These are phyloP conservation scores for Wickerhamomyces ciferrii DNA, from an alignment of 805 yeast species.

Conservation along the genomic window DNA sequence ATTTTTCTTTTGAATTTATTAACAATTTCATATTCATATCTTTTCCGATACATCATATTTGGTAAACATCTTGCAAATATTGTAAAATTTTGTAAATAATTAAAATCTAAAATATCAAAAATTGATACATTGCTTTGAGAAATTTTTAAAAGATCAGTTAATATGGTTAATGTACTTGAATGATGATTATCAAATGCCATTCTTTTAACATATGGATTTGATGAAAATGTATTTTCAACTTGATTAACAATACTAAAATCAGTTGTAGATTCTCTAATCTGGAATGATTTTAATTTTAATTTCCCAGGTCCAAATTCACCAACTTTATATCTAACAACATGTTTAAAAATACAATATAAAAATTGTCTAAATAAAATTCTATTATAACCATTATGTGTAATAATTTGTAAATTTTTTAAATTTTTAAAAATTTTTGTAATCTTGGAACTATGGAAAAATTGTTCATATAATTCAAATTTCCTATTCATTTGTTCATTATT, in stretches of 20 bases:
- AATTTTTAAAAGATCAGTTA: neutral
- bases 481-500: neutral
- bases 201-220: neutral
- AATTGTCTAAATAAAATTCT: slow-evolving; percentile 7
- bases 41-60: neutral
- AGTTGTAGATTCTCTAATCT: neutral
- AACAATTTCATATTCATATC: neutral
- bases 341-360: slow-evolving; percentile 1
- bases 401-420: neutral
- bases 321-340: neutral
- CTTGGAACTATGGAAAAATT: slow-evolving; percentile 3
- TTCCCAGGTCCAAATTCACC: neutral
- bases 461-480: neutral
- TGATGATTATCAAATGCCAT: neutral
- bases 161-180: neutral
- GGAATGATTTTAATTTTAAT: neutral
- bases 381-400: slow-evolving; percentile 6
- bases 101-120: slow-evolving; percentile 2
- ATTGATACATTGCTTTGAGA: neutral
- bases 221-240: neutral
- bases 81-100: neutral
- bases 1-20: neutral
- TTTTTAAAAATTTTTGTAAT: slow-evolving; percentile 1
- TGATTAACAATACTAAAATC: neutral
- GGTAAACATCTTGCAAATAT: neutral